phyloP scores from a whole-genome alignment of 202 grass and related monocot species.

The Sporobolus alterniflorus region DNA sequence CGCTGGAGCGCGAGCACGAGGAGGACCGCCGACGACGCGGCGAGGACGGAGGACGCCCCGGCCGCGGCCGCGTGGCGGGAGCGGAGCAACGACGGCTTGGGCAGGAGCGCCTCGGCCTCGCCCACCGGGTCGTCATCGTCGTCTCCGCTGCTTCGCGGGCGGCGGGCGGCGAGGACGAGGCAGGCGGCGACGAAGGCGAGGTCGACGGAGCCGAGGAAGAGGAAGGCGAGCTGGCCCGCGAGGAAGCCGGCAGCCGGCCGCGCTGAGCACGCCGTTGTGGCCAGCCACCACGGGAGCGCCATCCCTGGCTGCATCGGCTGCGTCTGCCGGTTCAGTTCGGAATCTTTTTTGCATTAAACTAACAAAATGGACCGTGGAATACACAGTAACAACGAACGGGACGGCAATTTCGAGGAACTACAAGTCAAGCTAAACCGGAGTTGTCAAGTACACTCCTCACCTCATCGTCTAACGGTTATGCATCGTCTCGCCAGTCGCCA shows the following conservation, averaged over 20 bases:
- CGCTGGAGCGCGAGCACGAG: slow-evolving; percentile 25
- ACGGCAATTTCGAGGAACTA: no score
- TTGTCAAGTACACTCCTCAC: no score
- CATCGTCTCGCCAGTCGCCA: no score
- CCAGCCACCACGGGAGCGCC: slow-evolving; percentile 36
- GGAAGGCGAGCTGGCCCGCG: slow-evolving; percentile 12
- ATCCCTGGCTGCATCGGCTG: neutral
- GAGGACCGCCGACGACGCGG: slow-evolving; percentile 33
- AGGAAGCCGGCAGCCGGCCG: neutral
- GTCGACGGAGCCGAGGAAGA: slow-evolving; percentile 37
- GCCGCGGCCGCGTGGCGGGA: slow-evolving; percentile 25
- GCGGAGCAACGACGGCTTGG: neutral
- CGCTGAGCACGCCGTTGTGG: slow-evolving; percentile 28
- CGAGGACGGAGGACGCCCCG: slow-evolving; percentile 25
- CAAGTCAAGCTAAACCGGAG: no score
- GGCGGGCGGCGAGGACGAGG: slow-evolving; percentile 15
- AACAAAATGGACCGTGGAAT: no score
- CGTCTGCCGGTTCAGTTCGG: no score
- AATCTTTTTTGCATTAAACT: no score
- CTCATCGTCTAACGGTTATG: no score
- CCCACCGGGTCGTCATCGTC: no score
- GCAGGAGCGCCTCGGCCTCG: slow-evolving; percentile 48
- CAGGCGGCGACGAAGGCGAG: slow-evolving; percentile 7
- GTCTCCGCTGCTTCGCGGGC: no score
- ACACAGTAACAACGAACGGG: no score